Conservation (phyloP, 441 rosid species). For the Corymbia citriodora region DNA sequence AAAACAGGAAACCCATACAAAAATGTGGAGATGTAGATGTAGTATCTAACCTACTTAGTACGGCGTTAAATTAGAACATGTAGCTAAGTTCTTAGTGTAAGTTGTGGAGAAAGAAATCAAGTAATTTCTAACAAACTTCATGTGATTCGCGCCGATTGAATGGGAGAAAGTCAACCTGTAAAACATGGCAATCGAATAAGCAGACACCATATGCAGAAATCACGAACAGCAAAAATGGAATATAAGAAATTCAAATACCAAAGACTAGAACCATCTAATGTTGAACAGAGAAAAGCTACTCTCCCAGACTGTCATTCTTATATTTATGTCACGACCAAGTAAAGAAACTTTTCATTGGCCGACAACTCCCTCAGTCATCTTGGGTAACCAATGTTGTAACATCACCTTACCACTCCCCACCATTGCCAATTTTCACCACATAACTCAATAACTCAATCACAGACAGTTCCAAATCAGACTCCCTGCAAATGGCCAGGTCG, state of each 20-base stretch:
- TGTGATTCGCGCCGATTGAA: neutral
- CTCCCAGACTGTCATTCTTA: neutral
- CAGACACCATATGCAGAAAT: neutral
- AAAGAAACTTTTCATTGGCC: neutral
- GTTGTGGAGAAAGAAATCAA: neutral
- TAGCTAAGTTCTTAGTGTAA: neutral
- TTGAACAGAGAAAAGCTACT: neutral
- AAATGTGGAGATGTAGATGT: neutral
- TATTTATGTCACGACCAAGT: neutral
- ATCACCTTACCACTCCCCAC: neutral
- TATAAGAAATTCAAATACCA: neutral
- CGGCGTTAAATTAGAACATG: neutral
- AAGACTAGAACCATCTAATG: neutral
- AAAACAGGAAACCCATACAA: neutral
- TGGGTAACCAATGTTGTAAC: neutral
- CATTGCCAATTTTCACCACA: neutral
- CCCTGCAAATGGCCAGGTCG: neutral
- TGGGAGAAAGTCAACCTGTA: neutral
- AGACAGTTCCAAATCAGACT: neutral
- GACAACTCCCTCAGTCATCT: neutral
- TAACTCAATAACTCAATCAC: neutral
- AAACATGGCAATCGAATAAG: neutral
- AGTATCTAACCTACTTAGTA: neutral
- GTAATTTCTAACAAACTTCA: neutral
- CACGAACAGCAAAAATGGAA: neutral